Conservation (phyloP, 768 basidiomycete species). For the Leucocoprinus leucothites region DNA sequence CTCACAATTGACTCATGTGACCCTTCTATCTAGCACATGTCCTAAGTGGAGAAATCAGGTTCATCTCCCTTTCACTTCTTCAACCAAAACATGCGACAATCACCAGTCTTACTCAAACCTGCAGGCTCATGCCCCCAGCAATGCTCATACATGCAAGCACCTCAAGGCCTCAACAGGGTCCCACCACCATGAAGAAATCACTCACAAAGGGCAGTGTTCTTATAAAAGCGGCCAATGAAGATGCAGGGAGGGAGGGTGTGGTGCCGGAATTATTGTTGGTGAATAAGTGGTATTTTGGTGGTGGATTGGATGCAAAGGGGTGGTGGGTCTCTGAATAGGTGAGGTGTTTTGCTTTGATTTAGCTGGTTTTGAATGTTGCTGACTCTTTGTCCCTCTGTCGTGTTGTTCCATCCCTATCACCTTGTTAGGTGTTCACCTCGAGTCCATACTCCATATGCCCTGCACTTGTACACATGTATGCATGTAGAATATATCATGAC, state of each 20-base stretch:
- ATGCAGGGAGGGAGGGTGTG: conserved; percentile 26
- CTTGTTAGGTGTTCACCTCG: too few relatives aligned
- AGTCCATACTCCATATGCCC: too few relatives aligned
- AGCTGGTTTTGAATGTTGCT: background rate
- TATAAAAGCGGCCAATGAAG: conserved; percentile 28
- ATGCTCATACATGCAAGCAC: conserved; percentile 39
- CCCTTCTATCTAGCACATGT: too few relatives aligned
- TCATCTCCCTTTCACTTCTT: conserved; percentile 2
- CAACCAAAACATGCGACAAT: background rate
- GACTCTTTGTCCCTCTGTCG: background rate
- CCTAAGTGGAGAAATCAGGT: conserved; percentile 31
- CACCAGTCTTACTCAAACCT: background rate
- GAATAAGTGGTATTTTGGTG: conserved; percentile 55
- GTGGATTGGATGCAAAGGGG: conserved; percentile 49
- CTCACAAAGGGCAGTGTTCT: conserved; percentile 23
- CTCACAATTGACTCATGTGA: too few relatives aligned
- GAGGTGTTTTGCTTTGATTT: conserved; percentile 13
- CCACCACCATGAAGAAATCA: conserved; percentile 35
- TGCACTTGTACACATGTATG: too few relatives aligned
- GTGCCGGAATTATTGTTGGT: too few relatives aligned
- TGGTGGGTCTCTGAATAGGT: conserved; percentile 65
- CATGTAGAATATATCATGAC: conserved; percentile 48
- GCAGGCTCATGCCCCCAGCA: conserved; percentile 29
- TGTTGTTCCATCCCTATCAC: too few relatives aligned
- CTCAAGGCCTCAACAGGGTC: conserved; percentile 33